Conservation (phyloP, 441 rosid genomes). For the Erodium trifolium region DNA sequence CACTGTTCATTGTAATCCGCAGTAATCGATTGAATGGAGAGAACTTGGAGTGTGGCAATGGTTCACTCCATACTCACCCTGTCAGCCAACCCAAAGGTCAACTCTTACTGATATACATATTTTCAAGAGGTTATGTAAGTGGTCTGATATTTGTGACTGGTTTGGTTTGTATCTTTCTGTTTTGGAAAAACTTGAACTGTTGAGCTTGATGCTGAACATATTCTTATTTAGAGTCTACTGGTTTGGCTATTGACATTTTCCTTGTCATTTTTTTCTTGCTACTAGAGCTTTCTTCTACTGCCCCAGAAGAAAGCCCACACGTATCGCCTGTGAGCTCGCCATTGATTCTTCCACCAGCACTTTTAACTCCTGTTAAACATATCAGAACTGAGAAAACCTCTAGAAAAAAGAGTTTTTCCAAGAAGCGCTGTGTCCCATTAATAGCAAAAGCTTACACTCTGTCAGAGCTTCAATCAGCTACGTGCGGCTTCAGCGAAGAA, state of each 20-base stretch:
- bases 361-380: constrained; percentile 26
- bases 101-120: constrained; percentile 12
- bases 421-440: constrained; percentile 37
- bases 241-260: constrained; percentile 8
- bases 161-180: neutral
- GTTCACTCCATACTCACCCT: constrained; percentile 38
- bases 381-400: constrained; percentile 33
- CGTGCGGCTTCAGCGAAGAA: constrained; percentile 64
- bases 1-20: constrained; percentile 38
- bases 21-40: constrained; percentile 28
- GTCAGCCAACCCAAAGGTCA: constrained; percentile 46
- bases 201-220: neutral
- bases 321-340: constrained; percentile 36
- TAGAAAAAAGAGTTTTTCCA: constrained; percentile 48
- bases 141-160: neutral
- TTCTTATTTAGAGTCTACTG: constrained; percentile 1
- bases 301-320: constrained; percentile 46
- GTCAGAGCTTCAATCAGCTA: constrained; percentile 73
- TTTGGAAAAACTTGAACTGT: neutral
- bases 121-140: neutral
- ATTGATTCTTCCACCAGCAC: constrained; percentile 28
- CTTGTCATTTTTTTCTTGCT: constrained; percentile 11
- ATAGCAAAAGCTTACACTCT: constrained; percentile 50
- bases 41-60: constrained; percentile 36
- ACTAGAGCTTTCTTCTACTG: constrained; percentile 30